Conservation (phyloP, 192 early-diverging fungal species). For the Paraglomus occultum region DNA sequence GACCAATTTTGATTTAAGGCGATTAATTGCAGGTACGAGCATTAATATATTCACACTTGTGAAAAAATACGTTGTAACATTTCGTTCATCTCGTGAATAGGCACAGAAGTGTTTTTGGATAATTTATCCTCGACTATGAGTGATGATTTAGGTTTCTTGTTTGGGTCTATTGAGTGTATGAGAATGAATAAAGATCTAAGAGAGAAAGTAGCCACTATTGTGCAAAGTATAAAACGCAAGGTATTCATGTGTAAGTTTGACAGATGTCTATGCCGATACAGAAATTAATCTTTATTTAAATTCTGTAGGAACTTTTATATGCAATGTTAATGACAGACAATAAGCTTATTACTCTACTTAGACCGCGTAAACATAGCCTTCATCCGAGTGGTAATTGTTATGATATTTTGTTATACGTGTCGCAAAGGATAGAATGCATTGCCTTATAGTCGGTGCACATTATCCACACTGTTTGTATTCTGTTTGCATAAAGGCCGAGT, state of each 20-base stretch:
- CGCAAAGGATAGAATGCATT: background rate
- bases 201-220: conserved; percentile 61
- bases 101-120: conserved; percentile 81
- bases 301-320: conserved; percentile 61
- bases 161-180: conserved; percentile 76
- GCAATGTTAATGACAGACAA: conserved; percentile 76
- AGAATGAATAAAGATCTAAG: conserved; percentile 65
- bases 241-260: conserved; percentile 37
- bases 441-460: background rate
- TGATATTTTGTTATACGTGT: background rate
- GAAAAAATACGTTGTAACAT: background rate
- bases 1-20: conserved; percentile 84
- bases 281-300: background rate
- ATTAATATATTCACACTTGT: background rate
- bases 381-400: conserved; percentile 60
- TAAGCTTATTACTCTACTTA: conserved; percentile 70
- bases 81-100: conserved; percentile 28
- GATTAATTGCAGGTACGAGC: conserved; percentile 64
- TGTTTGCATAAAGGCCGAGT: background rate
- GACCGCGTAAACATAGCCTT: conserved; percentile 74
- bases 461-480: background rate
- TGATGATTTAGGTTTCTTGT: conserved; percentile 66
- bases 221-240: conserved; percentile 58
- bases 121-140: conserved; percentile 70
- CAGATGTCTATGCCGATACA: no score